phyloP scores from a whole-genome alignment of 805 yeast species.

The Clavispora santaluciae region DNA sequence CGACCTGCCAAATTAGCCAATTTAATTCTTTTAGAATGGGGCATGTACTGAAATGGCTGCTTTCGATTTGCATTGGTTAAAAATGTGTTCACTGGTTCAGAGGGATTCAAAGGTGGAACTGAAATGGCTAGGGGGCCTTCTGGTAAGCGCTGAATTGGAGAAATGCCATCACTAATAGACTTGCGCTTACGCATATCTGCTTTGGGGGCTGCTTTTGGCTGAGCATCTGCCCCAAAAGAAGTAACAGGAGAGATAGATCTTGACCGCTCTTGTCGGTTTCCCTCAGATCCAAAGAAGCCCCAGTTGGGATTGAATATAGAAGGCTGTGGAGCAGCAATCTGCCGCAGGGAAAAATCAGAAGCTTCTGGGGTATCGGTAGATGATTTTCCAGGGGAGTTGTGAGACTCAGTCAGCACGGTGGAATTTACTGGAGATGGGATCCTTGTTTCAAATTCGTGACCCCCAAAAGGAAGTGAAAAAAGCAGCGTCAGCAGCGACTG shows the following conservation, averaged over 20 bases:
- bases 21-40: slow-evolving; percentile 50
- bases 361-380: not conserved
- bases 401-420: not conserved
- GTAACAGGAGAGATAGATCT: slow-evolving; percentile 18
- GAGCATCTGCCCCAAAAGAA: slow-evolving; percentile 7
- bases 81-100: slow-evolving; percentile 28
- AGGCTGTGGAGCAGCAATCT: slow-evolving; percentile 6
- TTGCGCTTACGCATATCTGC: slow-evolving; percentile 10
- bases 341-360: not conserved
- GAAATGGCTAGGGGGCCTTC: slow-evolving; percentile 14
- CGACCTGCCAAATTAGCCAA: slow-evolving; percentile 40
- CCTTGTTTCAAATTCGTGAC: not conserved
- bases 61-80: slow-evolving; percentile 16
- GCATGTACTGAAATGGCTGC: slow-evolving; percentile 47
- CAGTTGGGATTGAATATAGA: slow-evolving; percentile 18
- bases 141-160: slow-evolving; percentile 7
- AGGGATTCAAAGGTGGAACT: slow-evolving; percentile 40
- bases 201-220: not conserved
- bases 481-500: not conserved
- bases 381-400: not conserved
- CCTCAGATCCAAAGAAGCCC: slow-evolving; percentile 9
- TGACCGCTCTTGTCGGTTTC: not conserved
- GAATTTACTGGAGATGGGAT: not conserved
- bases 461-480: not conserved
- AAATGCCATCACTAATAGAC: slow-evolving; percentile 5